Conservation (phyloP, 2,329 filamentous ascomycete species). For the Trichophaea hybrida region DNA sequence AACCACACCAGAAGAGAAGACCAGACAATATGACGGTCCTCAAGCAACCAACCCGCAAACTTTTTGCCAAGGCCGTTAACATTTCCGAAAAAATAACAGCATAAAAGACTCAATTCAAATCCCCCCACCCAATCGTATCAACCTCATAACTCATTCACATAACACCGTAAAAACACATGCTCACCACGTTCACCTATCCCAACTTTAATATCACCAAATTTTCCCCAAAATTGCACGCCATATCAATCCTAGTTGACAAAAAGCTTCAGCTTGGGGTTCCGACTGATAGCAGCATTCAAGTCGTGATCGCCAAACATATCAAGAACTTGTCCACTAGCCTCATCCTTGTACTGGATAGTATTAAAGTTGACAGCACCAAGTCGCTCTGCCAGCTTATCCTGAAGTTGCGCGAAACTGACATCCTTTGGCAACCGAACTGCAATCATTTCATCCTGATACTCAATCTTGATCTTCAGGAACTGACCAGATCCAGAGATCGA, state of each 20-base stretch:
- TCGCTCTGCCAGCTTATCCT: conserved; percentile 71
- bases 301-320: conserved; percentile 67
- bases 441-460: conserved; percentile 81
- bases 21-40: background rate
- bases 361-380: conserved; percentile 56
- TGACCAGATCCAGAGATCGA: conserved; percentile 31
- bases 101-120: conserved; percentile 2
- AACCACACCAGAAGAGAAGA: background rate
- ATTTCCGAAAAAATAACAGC: conserved; percentile 8
- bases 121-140: conserved; percentile 1
- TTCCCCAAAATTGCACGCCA: too few relatives aligned
- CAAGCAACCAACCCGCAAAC: background rate
- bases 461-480: conserved; percentile 89
- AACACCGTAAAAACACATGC: background rate
- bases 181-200: background rate
- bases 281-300: conserved; percentile 60
- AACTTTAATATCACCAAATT: background rate
- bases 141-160: background rate
- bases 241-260: conserved; percentile 37
- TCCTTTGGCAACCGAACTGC: conserved; percentile 77
- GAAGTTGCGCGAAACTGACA: conserved; percentile 61
- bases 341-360: conserved; percentile 74
- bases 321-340: conserved; percentile 59
- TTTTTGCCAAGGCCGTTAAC: conserved; percentile 8
- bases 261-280: conserved; percentile 77